A percentile compares a stretch with the other conserved stretches of the same genome.
These are phyloP conservation scores for Wickerhamiella dianesei DNA, from an alignment of 805 yeast species.

Conservation along the genomic window DNA sequence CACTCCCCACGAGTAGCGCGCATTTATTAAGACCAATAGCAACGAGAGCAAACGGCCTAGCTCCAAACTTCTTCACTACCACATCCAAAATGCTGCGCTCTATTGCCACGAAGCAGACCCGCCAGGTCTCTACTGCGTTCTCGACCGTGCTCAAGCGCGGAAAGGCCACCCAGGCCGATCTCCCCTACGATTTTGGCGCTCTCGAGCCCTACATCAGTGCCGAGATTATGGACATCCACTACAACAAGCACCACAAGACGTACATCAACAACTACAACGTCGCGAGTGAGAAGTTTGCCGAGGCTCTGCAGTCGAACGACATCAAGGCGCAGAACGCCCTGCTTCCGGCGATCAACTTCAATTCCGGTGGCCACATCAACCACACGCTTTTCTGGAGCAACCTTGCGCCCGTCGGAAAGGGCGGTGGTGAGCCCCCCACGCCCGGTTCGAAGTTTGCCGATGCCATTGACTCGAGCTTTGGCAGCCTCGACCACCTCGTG, in stretches of 20 bases:
- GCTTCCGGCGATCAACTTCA: constrained; percentile 71
- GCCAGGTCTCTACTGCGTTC: background rate
- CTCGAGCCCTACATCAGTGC: constrained; percentile 80
- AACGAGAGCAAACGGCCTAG: background rate
- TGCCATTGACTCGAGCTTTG: constrained; percentile 52
- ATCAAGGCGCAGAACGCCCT: constrained; percentile 43
- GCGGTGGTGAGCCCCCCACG: constrained; percentile 59
- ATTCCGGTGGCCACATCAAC: constrained; percentile 85
- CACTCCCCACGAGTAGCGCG: too few species aligned
- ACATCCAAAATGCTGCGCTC: constrained; percentile 6
- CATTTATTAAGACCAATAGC: background rate
- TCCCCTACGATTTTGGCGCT: constrained; percentile 73
- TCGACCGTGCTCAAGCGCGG: constrained; percentile 9
- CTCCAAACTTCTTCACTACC: too few species aligned
- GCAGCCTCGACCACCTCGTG: constrained; percentile 57
- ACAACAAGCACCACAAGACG: constrained; percentile 85
- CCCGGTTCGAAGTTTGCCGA: constrained; percentile 43
- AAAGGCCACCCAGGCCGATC: constrained; percentile 48
- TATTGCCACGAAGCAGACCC: constrained; percentile 2
- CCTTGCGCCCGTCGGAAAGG: constrained; percentile 58
- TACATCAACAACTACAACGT: constrained; percentile 76
- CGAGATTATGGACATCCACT: constrained; percentile 71
- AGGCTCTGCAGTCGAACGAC: constrained; percentile 48
- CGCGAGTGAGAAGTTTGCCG: constrained; percentile 58
- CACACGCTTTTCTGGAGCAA: constrained; percentile 81